A percentile compares a stretch with the other conserved stretches of the same genome.
These are phyloP conservation scores for Helicocarpus griseus DNA, from an alignment of 2,329 filamentous ascomycete genomes.

Conservation along the genomic window DNA sequence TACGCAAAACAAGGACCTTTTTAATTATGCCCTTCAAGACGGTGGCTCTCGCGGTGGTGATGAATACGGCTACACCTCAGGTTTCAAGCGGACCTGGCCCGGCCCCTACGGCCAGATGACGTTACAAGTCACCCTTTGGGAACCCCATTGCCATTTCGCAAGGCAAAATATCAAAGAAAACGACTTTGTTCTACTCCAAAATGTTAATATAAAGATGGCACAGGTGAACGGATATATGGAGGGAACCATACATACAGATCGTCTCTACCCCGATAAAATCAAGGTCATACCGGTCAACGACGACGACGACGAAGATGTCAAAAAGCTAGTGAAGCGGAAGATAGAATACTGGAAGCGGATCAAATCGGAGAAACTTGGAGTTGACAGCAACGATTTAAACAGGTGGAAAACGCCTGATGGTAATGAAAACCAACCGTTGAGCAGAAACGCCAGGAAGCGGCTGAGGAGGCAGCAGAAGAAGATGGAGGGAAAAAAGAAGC, in stretches of 20 bases:
- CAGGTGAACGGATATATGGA: constrained; percentile 52
- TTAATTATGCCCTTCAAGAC: constrained; percentile 38
- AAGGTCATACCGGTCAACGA: constrained; percentile 47
- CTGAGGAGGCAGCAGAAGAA: constrained; percentile 20
- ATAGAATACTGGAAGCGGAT: constrained; percentile 51
- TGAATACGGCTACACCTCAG: constrained; percentile 43
- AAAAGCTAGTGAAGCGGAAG: constrained; percentile 52
- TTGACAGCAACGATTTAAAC: constrained; percentile 14
- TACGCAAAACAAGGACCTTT: constrained; percentile 59
- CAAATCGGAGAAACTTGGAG: constrained; percentile 28
- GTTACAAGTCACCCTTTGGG: constrained; percentile 62
- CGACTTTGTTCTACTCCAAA: constrained; percentile 57
- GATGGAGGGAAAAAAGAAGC: constrained; percentile 23
- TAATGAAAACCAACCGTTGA: constrained; percentile 21
- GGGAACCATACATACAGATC: constrained; percentile 59
- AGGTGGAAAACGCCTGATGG: constrained; percentile 7
- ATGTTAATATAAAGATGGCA: constrained; percentile 59
- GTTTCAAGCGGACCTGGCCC: constrained; percentile 44
- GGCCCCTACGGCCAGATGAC: constrained; percentile 66
- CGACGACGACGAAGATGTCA: constrained; percentile 37
- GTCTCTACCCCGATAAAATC: constrained; percentile 41
- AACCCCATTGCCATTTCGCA: constrained; percentile 55
- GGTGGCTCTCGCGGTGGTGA: constrained; percentile 42
- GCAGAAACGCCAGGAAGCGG: background rate
- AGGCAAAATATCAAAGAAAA: constrained; percentile 46